phyloP scores from a whole-genome alignment of 345 rosid genomes.

The Bruguiera gymnorhiza region DNA sequence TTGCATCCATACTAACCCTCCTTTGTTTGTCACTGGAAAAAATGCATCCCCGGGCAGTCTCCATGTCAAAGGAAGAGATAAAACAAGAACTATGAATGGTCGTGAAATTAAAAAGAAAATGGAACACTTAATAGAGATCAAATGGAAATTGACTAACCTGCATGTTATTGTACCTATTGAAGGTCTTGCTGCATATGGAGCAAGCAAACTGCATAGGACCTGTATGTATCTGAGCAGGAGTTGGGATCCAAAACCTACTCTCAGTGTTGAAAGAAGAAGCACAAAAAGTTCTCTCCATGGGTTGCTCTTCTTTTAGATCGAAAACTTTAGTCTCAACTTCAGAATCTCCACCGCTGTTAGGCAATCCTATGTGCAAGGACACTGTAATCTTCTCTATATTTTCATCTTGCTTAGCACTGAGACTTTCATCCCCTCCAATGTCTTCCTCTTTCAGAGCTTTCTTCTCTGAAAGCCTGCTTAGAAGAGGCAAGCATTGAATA shows the following conservation, averaged over 20 bases:
- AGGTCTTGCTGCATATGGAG: constrained; percentile 69
- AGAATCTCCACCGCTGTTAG: constrained; percentile 24
- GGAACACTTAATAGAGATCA: background rate
- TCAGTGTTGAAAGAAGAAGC: constrained; percentile 36
- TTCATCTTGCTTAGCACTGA: constrained; percentile 32
- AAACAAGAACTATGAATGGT: background rate
- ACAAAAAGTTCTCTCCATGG: constrained; percentile 28
- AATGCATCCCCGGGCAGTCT: too few species aligned
- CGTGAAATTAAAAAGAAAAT: background rate
- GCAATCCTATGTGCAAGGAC: constrained; percentile 69
- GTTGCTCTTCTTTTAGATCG: constrained; percentile 18
- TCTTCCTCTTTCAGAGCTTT: constrained; percentile 37
- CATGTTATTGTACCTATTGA: constrained; percentile 89
- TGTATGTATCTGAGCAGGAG: constrained; percentile 71
- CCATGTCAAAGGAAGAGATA: too few species aligned
- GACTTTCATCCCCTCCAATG: constrained; percentile 8
- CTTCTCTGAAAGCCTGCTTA: constrained; percentile 42
- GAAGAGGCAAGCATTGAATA: constrained; percentile 55
- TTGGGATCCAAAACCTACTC: constrained; percentile 80
- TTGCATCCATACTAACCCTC: too few species aligned
- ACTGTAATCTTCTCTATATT: constrained; percentile 41
- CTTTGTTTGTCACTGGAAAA: too few species aligned
- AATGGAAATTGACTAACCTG: constrained; percentile 46
- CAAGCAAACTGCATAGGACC: constrained; percentile 86
- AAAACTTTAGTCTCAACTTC: constrained; percentile 15